Evolutionary conservation across 2,329 filamentous ascomycete species (phyloP), one percentile per base, ranked within the genome.

Genomic region (Penicillium thymicola): DNA sequence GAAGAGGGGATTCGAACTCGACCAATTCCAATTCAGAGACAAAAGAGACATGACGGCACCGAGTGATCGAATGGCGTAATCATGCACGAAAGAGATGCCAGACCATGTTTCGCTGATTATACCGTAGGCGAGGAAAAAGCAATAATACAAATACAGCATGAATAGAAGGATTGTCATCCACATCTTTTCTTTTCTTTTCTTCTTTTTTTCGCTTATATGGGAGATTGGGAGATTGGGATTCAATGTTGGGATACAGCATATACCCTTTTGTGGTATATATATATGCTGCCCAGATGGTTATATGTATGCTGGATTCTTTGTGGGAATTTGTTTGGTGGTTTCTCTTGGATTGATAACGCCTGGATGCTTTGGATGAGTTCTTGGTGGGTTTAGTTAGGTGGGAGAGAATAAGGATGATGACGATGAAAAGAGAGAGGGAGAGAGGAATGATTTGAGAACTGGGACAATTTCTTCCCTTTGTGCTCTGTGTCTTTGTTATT

Each of bases 31-130:
- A 44, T 41, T 18, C 25, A 9, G 37, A 9, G 21, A 23, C 3
- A 53, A 42, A 13, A 38, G 41, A 11, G 40, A 36, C 25, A 57
- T 63, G 51, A 57, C 56, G 56, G 56, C 51, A 61, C 44, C 5
- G 5, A 25, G 38, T 34, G 51, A 51, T 14, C 55, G 30, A 21
- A 61, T 57, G 52, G 56, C 51, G 52, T 44, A 59, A 57, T 61
- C n/a, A 16, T 32, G 28, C 16, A 47, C 14, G 23, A 40, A 57
- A 3, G 43, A 45, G 10, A 52, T 21, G 21, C 21, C 25, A 13
- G 23, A 43, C 10, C 11, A n/a, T 23, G 18, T 9, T 23, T 36
- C n/a, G 40, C 27, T 11, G 30, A 51, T 30, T 21, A 18, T 4
- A 0, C 18, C n/a, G 38, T 54, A 54, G 21, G 28, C 27, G 27